Evolutionary conservation across 2,329 filamentous ascomycete genomes (phyloP), one percentile per base, ranked within the genome.

Genomic region (Passalora sequoiae): DNA sequence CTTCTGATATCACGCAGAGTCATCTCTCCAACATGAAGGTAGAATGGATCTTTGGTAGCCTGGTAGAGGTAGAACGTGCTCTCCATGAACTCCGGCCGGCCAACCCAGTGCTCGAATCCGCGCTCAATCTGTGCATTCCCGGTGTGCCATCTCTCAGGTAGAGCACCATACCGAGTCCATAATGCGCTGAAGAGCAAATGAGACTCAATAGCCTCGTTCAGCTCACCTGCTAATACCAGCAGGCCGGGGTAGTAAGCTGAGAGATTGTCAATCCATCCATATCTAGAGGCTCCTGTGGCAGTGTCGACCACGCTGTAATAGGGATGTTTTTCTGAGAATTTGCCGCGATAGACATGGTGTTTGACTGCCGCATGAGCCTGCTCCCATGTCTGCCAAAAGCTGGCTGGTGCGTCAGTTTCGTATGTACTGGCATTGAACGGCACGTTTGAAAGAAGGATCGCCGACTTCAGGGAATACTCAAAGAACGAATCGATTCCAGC

Each of bases 401-500:
- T 77, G 33, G 88, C 84, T 0, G 89, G 73, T 0, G 84, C 84
- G 40, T 72, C 62, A 3, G 46, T 46, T 52, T 87, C 80, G 49
- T 84, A 77, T 39, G 80, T 76, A 2, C 78, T 58, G 4, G 59
- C 30, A 32, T 68, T 57, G 46, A 64, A 66, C 0, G 68, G 64
- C 4, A 73, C 80, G 1, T 87, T 86, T 2, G 91, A 95, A 16
- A 97, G 78, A 17, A 98, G 69, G 47, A 98, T 86, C 61, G 95
- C 83, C 13, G 89, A 89, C 67, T 98, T 98, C 58, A 97, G 76
- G 3, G 92, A 89, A 66, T 98, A 98, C 68, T 98, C 92, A 60
- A 95, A 97, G 69, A 98, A 98, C 67, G 89, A 96, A 69, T 98
- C 92, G 59, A 95, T 88, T 28, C 92, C 92, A 6, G 92, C 92